Evolutionary conservation across 2,329 filamentous ascomycete genomes (phyloP).

Genomic region (Leptographium wingfieldii): DNA sequence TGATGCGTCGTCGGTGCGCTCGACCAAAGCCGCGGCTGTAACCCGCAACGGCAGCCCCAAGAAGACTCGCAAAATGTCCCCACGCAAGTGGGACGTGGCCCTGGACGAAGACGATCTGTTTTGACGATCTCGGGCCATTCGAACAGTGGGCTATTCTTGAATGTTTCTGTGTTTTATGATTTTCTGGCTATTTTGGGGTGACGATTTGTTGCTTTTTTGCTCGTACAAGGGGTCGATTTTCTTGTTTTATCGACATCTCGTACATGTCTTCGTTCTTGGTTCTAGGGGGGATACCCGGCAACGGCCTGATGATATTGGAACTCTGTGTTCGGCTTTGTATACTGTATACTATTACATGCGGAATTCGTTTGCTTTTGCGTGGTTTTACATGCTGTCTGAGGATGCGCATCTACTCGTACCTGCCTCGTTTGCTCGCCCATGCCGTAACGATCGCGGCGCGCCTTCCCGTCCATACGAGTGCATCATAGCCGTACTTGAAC

Average conservation of each 20-base stretch:
- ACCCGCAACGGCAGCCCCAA: conserved; percentile 31
- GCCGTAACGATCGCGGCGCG: not conserved
- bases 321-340: not conserved
- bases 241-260: not conserved
- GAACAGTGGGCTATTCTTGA: too few relatives aligned
- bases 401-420: too few relatives aligned
- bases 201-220: too few relatives aligned
- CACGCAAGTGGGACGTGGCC: conserved; percentile 33
- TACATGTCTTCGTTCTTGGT: not conserved
- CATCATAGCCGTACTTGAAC: too few relatives aligned
- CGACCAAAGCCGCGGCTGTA: conserved; percentile 8
- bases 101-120: conserved; percentile 27
- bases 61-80: conserved; percentile 37
- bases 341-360: too few relatives aligned
- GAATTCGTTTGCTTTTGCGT: too few relatives aligned
- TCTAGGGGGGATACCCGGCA: not conserved
- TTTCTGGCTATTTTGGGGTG: too few relatives aligned
- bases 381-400: too few relatives aligned
- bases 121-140: conserved; percentile 7
- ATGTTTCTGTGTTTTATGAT: not conserved
- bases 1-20: conserved; percentile 2
- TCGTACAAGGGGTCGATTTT: too few relatives aligned
- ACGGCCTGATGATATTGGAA: not conserved
- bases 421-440: too few relatives aligned
- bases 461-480: not conserved